These are phyloP conservation scores for Globisporangium lucens DNA, from an alignment of 352 stramenopile species.

Conservation along the genomic window DNA sequence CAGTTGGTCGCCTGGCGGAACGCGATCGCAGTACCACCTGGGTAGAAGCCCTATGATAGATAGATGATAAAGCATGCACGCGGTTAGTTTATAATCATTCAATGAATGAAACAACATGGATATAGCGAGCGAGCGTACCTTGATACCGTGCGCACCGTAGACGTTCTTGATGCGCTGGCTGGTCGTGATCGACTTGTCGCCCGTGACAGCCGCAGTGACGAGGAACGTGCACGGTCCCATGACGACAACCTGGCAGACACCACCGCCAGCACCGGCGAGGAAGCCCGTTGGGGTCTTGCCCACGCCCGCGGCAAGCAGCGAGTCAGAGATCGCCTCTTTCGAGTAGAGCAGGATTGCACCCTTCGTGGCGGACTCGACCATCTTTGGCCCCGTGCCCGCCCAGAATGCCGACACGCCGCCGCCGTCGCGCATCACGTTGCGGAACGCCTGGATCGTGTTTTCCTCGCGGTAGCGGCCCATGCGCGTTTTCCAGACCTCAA, in stretches of 20 bases:
- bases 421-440: constrained; percentile 86
- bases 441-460: constrained; percentile 78
- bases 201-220: constrained; percentile 87
- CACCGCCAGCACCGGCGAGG: constrained; percentile 75
- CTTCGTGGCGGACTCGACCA: constrained; percentile 90
- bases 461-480: constrained; percentile 88
- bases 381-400: constrained; percentile 87
- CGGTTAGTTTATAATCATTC: neutral
- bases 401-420: constrained; percentile 83
- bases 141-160: constrained; percentile 80
- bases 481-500: constrained; percentile 93
- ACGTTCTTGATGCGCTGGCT: constrained; percentile 81
- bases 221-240: constrained; percentile 92
- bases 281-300: constrained; percentile 72
- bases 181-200: constrained; percentile 86
- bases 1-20: constrained; percentile 92
- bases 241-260: constrained; percentile 87
- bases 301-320: constrained; percentile 67
- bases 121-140: constrained; percentile 20
- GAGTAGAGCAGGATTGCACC: constrained; percentile 88
- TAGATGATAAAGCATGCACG: too few species aligned
- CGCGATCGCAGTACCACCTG: constrained; percentile 85
- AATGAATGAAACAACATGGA: neutral
- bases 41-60: constrained; percentile 74
- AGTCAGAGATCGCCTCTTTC: constrained; percentile 87